phyloP scores from a whole-genome alignment of 2,329 filamentous ascomycete species.

The Cryphonectria radicalis region DNA sequence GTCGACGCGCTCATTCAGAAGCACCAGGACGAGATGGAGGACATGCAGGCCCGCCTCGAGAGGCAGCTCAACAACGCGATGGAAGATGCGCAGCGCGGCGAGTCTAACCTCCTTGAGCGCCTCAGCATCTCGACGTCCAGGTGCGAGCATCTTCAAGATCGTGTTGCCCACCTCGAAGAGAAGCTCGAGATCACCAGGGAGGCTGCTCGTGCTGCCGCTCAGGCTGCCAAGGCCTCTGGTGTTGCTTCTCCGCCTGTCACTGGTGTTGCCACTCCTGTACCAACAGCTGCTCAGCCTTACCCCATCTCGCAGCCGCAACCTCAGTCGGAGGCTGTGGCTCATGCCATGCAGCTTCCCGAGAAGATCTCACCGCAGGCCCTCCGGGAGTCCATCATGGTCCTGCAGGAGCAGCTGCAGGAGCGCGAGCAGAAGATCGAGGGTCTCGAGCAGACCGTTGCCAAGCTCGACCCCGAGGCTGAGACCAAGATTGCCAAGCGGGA shows the following conservation, averaged over 20 bases:
- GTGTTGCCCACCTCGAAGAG: constrained; percentile 82
- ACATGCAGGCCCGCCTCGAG: constrained; percentile 75
- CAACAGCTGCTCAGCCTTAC: constrained; percentile 30
- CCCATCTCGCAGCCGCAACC: constrained; percentile 35
- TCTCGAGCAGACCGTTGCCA: constrained; percentile 72
- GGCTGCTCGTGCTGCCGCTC: constrained; percentile 80
- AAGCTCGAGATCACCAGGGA: constrained; percentile 88
- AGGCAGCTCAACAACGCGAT: constrained; percentile 72
- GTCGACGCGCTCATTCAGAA: constrained; percentile 57
- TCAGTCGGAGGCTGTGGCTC: constrained; percentile 44
- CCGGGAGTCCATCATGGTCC: constrained; percentile 91
- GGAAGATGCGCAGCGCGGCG: constrained; percentile 81
- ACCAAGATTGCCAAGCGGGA: constrained; percentile 88
- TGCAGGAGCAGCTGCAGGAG: constrained; percentile 95
- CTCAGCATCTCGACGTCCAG: constrained; percentile 83
- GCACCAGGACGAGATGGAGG: constrained; percentile 72
- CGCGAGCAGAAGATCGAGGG: constrained; percentile 89
- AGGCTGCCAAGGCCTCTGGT: constrained; percentile 67
- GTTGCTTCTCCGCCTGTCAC: constrained; percentile 40
- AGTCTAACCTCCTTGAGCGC: constrained; percentile 79
- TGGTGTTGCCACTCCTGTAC: constrained; percentile 32
- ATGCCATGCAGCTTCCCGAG: constrained; percentile 65
- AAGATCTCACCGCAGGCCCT: constrained; percentile 94
- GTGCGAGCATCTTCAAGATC: constrained; percentile 83
- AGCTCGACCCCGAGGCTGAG: constrained; percentile 75